A percentile compares a stretch with the other conserved stretches of the same genome.
Evolutionary conservation across 2,329 filamentous ascomycete genomes (phyloP).

Genomic region (Thelonectria olida): DNA sequence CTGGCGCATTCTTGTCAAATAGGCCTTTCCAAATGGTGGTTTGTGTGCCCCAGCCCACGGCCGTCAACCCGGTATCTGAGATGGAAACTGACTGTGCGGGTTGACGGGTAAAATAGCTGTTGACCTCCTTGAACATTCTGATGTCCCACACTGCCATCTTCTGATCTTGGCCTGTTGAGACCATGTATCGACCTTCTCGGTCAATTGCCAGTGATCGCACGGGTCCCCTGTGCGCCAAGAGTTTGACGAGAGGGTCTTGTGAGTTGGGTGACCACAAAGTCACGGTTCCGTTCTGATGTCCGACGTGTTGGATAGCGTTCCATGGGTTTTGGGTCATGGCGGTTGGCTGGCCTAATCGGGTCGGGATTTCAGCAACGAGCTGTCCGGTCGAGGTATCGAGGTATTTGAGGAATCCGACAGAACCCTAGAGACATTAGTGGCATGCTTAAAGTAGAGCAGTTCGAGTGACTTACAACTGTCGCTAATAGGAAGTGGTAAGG

Average conservation of each 20-base stretch:
- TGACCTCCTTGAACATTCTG: conserved; percentile 91
- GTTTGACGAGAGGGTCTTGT: conserved; percentile 85
- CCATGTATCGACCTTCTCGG: conserved; percentile 93
- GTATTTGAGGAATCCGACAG: conserved; percentile 88
- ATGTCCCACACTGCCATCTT: conserved; percentile 98
- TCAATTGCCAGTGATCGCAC: conserved; percentile 88
- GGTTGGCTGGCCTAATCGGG: conserved; percentile 83
- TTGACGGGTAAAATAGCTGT: conserved; percentile 84
- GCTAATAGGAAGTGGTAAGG: conserved; percentile 96
- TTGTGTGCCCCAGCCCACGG: conserved; percentile 90
- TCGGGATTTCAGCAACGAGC: conserved; percentile 85
- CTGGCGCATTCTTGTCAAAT: conserved; percentile 75
- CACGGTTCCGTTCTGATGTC: conserved; percentile 94
- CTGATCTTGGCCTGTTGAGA: conserved; percentile 87
- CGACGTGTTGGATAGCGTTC: conserved; percentile 91
- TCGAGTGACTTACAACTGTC: conserved; percentile 72
- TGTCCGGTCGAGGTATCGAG: conserved; percentile 95
- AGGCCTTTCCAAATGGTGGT: conserved; percentile 91
- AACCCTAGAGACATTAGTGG: conserved; percentile 61
- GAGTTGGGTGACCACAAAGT: conserved; percentile 96
- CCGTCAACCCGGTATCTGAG: conserved; percentile 87
- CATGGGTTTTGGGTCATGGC: conserved; percentile 88
- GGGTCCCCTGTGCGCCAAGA: conserved; percentile 88
- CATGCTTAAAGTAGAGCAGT: accelerated
- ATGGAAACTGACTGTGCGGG: conserved; percentile 87